Conservation (phyloP, 352 stramenopile genomes). For the Pythium vanterpoolii region DNA sequence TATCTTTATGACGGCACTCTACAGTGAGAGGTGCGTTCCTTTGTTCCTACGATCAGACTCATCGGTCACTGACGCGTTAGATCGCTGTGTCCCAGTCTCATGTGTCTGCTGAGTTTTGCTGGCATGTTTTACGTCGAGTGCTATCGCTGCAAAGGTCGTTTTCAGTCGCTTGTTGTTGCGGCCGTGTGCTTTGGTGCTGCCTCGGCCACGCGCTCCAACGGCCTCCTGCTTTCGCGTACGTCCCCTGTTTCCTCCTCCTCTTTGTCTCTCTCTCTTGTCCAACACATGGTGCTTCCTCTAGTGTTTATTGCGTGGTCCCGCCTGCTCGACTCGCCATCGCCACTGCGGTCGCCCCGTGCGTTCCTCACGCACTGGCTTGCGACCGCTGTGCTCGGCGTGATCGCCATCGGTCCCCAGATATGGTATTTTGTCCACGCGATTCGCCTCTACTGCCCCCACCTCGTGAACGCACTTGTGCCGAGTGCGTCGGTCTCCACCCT, state of each 20-base stretch:
- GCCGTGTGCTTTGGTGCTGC: constrained; percentile 57
- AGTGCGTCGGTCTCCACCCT: constrained; percentile 2
- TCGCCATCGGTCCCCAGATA: constrained; percentile 64
- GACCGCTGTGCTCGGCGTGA: constrained; percentile 53
- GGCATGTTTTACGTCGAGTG: constrained; percentile 66
- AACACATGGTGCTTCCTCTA: constrained; percentile 23
- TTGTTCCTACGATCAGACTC: too few relatives aligned
- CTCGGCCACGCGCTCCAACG: constrained; percentile 77
- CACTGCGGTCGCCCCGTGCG: constrained; percentile 4
- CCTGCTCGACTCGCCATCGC: constrained; percentile 49
- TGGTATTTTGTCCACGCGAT: constrained; percentile 67
- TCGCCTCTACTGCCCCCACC: constrained; percentile 57
- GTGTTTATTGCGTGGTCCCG: constrained; percentile 78
- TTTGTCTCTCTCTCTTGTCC: background rate
- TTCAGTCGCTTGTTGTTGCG: constrained; percentile 21
- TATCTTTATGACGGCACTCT: constrained; percentile 81
- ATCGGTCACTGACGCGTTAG: background rate
- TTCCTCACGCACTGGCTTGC: constrained; percentile 60
- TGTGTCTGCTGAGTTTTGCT: constrained; percentile 75
- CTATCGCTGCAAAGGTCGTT: constrained; percentile 15
- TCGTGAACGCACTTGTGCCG: constrained; percentile 21
- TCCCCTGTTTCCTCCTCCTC: background rate
- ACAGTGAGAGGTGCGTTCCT: constrained; percentile 68
- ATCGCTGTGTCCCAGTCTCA: constrained; percentile 57
- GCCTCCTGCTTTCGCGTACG: constrained; percentile 70